Evolutionary conservation across 129 eudicot genomes (phyloP).

Genomic region (Rutidosis leptorrhynchoides): DNA sequence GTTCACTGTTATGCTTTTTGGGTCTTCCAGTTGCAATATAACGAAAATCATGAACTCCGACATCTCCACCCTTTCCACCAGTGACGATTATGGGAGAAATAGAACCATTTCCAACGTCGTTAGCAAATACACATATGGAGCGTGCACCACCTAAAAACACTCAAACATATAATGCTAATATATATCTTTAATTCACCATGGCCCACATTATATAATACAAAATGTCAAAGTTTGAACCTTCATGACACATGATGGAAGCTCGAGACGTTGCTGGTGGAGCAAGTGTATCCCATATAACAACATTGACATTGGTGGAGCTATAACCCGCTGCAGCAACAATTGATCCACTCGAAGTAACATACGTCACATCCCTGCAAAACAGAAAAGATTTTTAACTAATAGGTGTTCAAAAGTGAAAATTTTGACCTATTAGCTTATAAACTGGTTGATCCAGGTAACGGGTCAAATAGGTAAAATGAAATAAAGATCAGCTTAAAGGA

Average conservation of each 20-base stretch:
- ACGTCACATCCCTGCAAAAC: slow-evolving; percentile 73
- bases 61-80: slow-evolving; percentile 94
- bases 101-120: slow-evolving; percentile 87
- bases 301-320: slow-evolving; percentile 84
- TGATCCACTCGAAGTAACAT: slow-evolving; percentile 92
- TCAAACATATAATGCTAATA: neutral
- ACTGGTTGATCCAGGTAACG: neutral
- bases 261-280: slow-evolving; percentile 92
- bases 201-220: neutral
- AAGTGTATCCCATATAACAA: slow-evolving; percentile 96
- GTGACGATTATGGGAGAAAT: slow-evolving; percentile 89
- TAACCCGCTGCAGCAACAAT: slow-evolving; percentile 92
- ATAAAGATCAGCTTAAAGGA: neutral
- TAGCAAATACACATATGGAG: slow-evolving; percentile 79
- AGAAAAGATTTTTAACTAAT: neutral
- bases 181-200: slow-evolving; percentile 2
- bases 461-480: neutral
- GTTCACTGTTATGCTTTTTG: slow-evolving; percentile 60
- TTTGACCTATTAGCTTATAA: neutral
- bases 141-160: slow-evolving; percentile 73
- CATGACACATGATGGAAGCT: slow-evolving; percentile 99
- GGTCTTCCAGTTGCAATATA: slow-evolving; percentile 93
- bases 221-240: slow-evolving; percentile 50
- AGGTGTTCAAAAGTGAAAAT: neutral
- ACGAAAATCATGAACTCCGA: slow-evolving; percentile 98